Evolutionary conservation across 106 monocot species (phyloP).

Genomic region (Cymbidium sinense): DNA sequence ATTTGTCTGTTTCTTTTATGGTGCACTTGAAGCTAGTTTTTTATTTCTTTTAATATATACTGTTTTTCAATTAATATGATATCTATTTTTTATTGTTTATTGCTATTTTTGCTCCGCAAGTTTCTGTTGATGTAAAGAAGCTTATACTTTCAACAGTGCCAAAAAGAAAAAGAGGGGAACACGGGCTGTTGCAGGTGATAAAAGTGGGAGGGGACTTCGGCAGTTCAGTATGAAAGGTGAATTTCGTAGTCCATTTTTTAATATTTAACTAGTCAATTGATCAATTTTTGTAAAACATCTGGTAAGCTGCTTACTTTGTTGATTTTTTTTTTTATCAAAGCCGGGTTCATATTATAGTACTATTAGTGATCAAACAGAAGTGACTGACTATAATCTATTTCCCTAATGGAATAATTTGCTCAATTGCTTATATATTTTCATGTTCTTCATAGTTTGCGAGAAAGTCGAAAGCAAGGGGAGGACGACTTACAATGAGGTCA

Average conservation of each 20-base stretch:
- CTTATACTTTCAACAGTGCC: slow-evolving; percentile 17
- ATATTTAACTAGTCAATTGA: background rate
- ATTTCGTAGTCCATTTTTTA: background rate
- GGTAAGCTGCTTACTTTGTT: background rate
- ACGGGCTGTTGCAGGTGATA: slow-evolving; percentile 75
- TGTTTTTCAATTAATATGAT: background rate
- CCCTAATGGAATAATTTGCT: background rate
- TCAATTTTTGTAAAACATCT: background rate
- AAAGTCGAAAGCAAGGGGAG: slow-evolving; percentile 84
- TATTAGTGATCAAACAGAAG: background rate
- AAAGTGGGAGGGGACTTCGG: slow-evolving; percentile 83
- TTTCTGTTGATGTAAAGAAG: background rate
- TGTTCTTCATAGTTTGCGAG: slow-evolving; percentile 51
- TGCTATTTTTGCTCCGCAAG: background rate
- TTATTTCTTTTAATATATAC: background rate
- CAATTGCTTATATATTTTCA: background rate
- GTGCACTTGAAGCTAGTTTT: too few species aligned
- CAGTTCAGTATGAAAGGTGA: slow-evolving; percentile 88
- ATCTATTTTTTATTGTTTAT: background rate
- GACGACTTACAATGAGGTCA: slow-evolving; percentile 78
- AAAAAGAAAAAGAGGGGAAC: slow-evolving; percentile 95
- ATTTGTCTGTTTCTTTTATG: too few species aligned
- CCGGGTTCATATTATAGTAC: background rate
- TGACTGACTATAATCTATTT: background rate
- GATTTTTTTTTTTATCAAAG: slow-evolving; percentile 2